These are phyloP conservation scores for Xerocomellus intermedius DNA, from an alignment of 768 basidiomycete genomes.

Conservation along the genomic window DNA sequence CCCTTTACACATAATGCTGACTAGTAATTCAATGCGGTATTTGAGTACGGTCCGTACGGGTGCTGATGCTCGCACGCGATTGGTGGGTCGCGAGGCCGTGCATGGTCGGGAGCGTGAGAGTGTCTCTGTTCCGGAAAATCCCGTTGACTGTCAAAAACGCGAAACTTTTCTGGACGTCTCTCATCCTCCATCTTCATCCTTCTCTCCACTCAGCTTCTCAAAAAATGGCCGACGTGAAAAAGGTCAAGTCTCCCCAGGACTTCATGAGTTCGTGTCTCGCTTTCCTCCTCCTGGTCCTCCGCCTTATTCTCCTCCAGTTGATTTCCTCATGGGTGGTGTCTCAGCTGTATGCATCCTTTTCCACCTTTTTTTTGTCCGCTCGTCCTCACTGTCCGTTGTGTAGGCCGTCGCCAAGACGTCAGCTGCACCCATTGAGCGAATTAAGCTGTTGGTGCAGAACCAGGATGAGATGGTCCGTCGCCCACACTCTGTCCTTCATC, in stretches of 20 bases:
- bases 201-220: constrained; percentile 48
- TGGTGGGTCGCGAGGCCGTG: constrained; percentile 5
- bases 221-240: constrained; percentile 83
- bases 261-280: constrained; percentile 66
- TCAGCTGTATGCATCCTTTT: constrained; percentile 62
- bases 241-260: constrained; percentile 86
- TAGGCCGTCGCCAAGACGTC: constrained; percentile 98
- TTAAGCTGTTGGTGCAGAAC: constrained; percentile 98
- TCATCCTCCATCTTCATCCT: constrained; percentile 44
- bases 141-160: constrained; percentile 38
- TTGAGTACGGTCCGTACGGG: too few species aligned
- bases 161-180: constrained; percentile 49
- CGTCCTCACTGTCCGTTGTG: constrained; percentile 23
- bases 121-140: constrained; percentile 26
- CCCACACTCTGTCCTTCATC: neutral
- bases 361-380: neutral
- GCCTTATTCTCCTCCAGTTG: constrained; percentile 48
- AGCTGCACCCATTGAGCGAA: constrained; percentile 99
- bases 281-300: neutral
- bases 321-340: constrained; percentile 97
- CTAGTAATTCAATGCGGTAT: constrained; percentile 4
- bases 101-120: constrained; percentile 31
- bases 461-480: constrained; percentile 98
- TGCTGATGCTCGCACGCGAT: neutral
- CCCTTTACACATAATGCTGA: constrained; percentile 15